Evolutionary conservation across 2,329 filamentous ascomycete species (phyloP).

Genomic region (Juglanconis oblonga): DNA sequence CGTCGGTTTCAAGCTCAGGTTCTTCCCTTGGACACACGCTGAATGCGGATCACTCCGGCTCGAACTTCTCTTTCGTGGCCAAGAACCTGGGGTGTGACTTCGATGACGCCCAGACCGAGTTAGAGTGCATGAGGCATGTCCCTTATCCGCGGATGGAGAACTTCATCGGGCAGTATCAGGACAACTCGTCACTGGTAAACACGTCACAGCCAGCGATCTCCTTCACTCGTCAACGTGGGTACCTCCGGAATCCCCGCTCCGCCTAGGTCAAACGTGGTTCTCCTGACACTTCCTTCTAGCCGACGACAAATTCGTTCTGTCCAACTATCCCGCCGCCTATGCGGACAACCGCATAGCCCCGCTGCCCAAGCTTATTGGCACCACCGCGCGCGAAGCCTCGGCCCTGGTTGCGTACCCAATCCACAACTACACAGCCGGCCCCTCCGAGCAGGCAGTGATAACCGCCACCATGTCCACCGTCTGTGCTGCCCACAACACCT

Average conservation of each 20-base stretch:
- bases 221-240: conserved; percentile 2
- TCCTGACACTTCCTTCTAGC: conserved; percentile 10
- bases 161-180: conserved; percentile 25
- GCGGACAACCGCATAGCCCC: not conserved
- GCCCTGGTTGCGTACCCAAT: conserved; percentile 6
- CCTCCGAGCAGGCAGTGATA: conserved; percentile 1
- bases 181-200: conserved; percentile 16
- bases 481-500: conserved; percentile 6
- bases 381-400: conserved; percentile 6
- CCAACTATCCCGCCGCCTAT: conserved; percentile 26
- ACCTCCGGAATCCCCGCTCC: conserved; percentile 20
- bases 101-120: conserved; percentile 22
- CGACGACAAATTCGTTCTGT: conserved; percentile 28
- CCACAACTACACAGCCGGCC: conserved; percentile 6
- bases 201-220: conserved; percentile 1
- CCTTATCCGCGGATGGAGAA: conserved; percentile 25
- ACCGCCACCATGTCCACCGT: not conserved
- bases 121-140: conserved; percentile 28
- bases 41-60: conserved; percentile 19
- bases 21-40: conserved; percentile 9
- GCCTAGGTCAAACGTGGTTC: not conserved
- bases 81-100: conserved; percentile 26
- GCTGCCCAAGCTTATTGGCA: conserved; percentile 9
- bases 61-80: conserved; percentile 29
- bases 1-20: conserved; percentile 19